These are phyloP conservation scores for Exophiala calicioides DNA, from an alignment of 2,329 filamentous ascomycete species.

Conservation along the genomic window DNA sequence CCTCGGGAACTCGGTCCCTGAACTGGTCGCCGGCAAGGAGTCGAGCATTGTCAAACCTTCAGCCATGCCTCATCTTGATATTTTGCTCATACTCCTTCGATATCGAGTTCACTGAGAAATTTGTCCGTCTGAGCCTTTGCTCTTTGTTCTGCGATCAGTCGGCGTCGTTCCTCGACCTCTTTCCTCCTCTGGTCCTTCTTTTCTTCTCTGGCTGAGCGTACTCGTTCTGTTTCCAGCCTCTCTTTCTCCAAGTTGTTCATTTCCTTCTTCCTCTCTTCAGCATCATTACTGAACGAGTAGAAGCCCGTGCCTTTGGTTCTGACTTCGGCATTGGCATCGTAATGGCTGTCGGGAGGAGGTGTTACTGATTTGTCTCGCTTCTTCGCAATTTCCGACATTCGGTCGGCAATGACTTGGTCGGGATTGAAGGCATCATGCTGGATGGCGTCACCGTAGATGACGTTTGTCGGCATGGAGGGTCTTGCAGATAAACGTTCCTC, in stretches of 20 bases:
- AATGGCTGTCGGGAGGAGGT: constrained; percentile 78
- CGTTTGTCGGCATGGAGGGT: constrained; percentile 60
- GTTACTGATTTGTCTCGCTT: constrained; percentile 78
- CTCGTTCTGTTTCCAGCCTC: constrained; percentile 67
- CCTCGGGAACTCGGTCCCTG: too few species aligned
- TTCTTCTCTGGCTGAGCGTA: constrained; percentile 58
- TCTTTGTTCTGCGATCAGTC: constrained; percentile 52
- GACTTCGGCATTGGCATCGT: constrained; percentile 81
- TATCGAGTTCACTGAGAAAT: constrained; percentile 61
- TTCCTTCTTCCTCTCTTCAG: constrained; percentile 65
- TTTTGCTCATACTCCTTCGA: constrained; percentile 17
- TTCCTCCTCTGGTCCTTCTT: constrained; percentile 60
- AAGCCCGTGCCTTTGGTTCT: constrained; percentile 87
- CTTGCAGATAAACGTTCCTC: constrained; percentile 66
- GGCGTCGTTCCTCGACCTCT: constrained; percentile 62
- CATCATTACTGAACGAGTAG: constrained; percentile 82
- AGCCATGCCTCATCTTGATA: too few species aligned
- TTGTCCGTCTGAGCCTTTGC: constrained; percentile 69
- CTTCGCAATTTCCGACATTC: constrained; percentile 76
- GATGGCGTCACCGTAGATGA: constrained; percentile 85
- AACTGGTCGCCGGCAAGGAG: too few species aligned
- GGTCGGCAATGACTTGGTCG: constrained; percentile 60
- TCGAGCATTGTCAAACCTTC: too few species aligned
- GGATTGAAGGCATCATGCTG: constrained; percentile 82
- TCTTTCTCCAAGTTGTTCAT: constrained; percentile 73